Evolutionary conservation across 2,329 filamentous ascomycete genomes (phyloP).

Genomic region (Penicillium nordicum): DNA sequence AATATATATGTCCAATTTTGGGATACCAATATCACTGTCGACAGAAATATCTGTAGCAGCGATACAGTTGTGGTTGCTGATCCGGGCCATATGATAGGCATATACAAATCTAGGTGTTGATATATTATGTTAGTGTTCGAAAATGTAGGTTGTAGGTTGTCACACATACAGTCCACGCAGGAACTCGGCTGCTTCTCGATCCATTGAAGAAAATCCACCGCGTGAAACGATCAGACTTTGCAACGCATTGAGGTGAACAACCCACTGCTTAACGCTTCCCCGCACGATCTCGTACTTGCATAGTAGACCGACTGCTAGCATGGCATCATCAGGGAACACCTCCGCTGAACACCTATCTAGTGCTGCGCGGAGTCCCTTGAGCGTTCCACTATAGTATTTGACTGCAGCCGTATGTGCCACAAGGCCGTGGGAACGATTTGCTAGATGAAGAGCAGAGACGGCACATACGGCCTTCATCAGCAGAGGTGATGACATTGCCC

Average conservation of each 20-base stretch:
- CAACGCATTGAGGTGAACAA: slow-evolving; percentile 36
- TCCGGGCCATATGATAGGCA: slow-evolving; percentile 33
- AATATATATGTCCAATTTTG: slow-evolving; percentile 37
- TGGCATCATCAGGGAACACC: slow-evolving; percentile 29
- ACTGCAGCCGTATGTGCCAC: slow-evolving; percentile 30
- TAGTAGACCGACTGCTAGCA: slow-evolving; percentile 36
- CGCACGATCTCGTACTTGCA: slow-evolving; percentile 40
- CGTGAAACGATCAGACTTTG: slow-evolving; percentile 33
- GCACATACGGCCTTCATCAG: slow-evolving; percentile 39
- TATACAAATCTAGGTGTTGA: slow-evolving; percentile 32
- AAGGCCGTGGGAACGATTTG: slow-evolving; percentile 29
- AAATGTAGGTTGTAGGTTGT: neutral
- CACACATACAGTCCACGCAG: slow-evolving; percentile 33
- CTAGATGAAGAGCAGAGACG: slow-evolving; percentile 37
- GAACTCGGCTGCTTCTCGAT: slow-evolving; percentile 32
- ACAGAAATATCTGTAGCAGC: slow-evolving; percentile 13
- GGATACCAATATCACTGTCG: slow-evolving; percentile 24
- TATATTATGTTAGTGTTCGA: neutral
- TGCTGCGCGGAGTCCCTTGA: slow-evolving; percentile 31
- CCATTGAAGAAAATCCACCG: slow-evolving; percentile 31
- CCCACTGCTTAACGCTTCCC: slow-evolving; percentile 39
- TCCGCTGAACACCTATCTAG: slow-evolving; percentile 19
- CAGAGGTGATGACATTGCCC: slow-evolving; percentile 36
- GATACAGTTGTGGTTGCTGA: slow-evolving; percentile 32
- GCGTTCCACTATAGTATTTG: slow-evolving; percentile 33